A percentile compares a stretch with the other conserved stretches of the same genome.
phyloP scores from a whole-genome alignment of 768 basidiomycete genomes.

The Sistotremastrum suecicum region DNA sequence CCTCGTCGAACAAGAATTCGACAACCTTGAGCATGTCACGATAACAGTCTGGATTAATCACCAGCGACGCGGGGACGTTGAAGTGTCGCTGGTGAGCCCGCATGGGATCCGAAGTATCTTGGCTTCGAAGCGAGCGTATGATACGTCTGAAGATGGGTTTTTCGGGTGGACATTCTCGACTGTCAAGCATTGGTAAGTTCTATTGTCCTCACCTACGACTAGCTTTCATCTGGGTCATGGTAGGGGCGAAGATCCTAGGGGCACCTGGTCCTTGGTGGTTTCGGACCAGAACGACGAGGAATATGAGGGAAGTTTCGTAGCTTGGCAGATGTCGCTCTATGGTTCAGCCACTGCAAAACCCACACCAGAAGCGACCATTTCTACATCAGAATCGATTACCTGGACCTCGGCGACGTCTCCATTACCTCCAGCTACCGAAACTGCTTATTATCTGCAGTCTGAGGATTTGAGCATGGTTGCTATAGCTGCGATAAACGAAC shows the following conservation, averaged over 20 bases:
- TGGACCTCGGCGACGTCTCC: too few relatives aligned
- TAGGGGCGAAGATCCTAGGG: slow-evolving; percentile 36
- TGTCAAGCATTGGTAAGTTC: slow-evolving; percentile 33
- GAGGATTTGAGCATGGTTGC: too few relatives aligned
- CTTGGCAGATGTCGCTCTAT: too few relatives aligned
- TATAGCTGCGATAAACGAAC: too few relatives aligned
- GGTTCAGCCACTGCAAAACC: too few relatives aligned
- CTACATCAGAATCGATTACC: too few relatives aligned
- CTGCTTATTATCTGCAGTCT: too few relatives aligned
- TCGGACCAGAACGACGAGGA: too few relatives aligned
- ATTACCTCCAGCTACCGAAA: too few relatives aligned
- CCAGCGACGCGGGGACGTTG: slow-evolving; percentile 27
- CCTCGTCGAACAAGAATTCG: slow-evolving; percentile 25
- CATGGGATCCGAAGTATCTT: slow-evolving; percentile 28
- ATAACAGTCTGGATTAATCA: slow-evolving; percentile 31
- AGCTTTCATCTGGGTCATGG: background rate
- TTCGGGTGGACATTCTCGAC: slow-evolving; percentile 36
- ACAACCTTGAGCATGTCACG: slow-evolving; percentile 32
- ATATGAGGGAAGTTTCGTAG: too few relatives aligned
- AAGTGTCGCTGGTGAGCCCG: slow-evolving; percentile 29
- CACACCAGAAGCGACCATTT: too few relatives aligned
- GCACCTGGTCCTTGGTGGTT: slow-evolving; percentile 21
- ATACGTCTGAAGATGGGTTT: slow-evolving; percentile 24
- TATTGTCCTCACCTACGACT: background rate
- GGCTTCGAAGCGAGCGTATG: slow-evolving; percentile 24